Percentiles rank a stretch among this genome's conserved stretches.
phyloP scores from a whole-genome alignment of 2,329 filamentous ascomycete genomes.

The Chalaropsis thielavioides region DNA sequence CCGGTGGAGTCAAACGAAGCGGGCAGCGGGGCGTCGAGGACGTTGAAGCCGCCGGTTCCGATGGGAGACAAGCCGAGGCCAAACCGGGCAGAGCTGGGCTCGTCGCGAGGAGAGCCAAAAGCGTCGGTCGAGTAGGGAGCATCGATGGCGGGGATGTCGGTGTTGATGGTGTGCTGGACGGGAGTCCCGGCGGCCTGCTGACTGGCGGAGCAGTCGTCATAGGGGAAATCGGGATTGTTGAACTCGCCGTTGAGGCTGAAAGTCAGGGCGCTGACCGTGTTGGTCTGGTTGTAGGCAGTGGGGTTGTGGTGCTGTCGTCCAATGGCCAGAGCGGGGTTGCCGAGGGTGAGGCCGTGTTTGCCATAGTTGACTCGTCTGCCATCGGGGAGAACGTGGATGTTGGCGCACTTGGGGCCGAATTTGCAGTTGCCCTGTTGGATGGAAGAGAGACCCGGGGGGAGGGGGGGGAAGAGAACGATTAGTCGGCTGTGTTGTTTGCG shows the following conservation, averaged over 20 bases:
- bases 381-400: conserved; percentile 88
- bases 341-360: conserved; percentile 53
- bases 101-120: conserved; percentile 75
- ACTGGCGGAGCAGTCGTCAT: conserved; percentile 26
- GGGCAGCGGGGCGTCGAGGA: conserved; percentile 80
- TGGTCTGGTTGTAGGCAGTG: conserved; percentile 41
- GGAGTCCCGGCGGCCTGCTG: neutral
- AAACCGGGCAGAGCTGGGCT: conserved; percentile 29
- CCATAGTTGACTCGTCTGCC: conserved; percentile 78
- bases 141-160: conserved; percentile 43
- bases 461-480: too few species aligned
- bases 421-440: conserved; percentile 83
- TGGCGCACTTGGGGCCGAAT: conserved; percentile 93
- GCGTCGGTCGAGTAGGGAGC: conserved; percentile 42
- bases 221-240: conserved; percentile 28
- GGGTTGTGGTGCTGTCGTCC: conserved; percentile 25
- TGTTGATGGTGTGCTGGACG: conserved; percentile 38
- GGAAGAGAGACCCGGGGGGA: neutral
- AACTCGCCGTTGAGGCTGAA: conserved; percentile 33
- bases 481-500: neutral
- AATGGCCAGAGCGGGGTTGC: conserved; percentile 42
- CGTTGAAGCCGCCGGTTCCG: conserved; percentile 62
- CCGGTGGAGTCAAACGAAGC: conserved; percentile 95
- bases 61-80: conserved; percentile 69
- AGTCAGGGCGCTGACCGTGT: conserved; percentile 53